Percentiles rank a stretch among this genome's conserved stretches.
Conservation (phyloP, 768 basidiomycete species). For the Lentinula boryana region DNA sequence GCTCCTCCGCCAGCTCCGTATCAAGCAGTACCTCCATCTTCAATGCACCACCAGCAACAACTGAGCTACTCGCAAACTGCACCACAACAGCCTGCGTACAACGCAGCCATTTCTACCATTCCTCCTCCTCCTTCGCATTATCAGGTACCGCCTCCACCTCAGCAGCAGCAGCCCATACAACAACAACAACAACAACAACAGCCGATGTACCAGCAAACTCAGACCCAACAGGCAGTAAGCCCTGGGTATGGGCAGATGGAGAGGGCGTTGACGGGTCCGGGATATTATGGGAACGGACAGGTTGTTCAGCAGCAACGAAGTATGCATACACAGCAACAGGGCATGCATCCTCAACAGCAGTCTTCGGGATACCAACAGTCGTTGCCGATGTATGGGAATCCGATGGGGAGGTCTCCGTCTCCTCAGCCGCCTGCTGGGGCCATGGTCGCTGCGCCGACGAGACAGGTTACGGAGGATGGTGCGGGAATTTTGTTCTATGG, state of each 20-base stretch:
- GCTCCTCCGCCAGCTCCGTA: slow-evolving; percentile 15
- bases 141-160: slow-evolving; percentile 5
- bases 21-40: slow-evolving; percentile 11
- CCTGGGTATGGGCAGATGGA: slow-evolving; percentile 15
- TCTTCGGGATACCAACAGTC: neutral
- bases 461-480: slow-evolving; percentile 8
- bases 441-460: slow-evolving; percentile 37
- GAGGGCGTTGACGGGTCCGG: neutral
- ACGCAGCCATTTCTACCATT: neutral
- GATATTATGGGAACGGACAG: slow-evolving; percentile 4
- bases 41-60: neutral
- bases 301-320: neutral
- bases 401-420: slow-evolving; percentile 28
- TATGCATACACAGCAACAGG: neutral
- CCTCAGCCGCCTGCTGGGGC: slow-evolving; percentile 37
- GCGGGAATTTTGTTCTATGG: slow-evolving; percentile 13
- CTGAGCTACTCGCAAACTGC: slow-evolving; percentile 15
- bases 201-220: slow-evolving; percentile 13
- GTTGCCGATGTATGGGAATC: neutral
- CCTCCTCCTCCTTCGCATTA: slow-evolving; percentile 3
- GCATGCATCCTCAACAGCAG: slow-evolving; percentile 1
- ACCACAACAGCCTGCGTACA: slow-evolving; percentile 12
- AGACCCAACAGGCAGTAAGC: slow-evolving; percentile 5
- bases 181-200: slow-evolving; percentile 6
- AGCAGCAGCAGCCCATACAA: slow-evolving; percentile 1